A percentile compares a stretch with the other conserved stretches of the same genome.
Evolutionary conservation across 495 filamentous ascomycete species (phyloP).

Genomic region (Pseudoneurospora amorphoporcata): DNA sequence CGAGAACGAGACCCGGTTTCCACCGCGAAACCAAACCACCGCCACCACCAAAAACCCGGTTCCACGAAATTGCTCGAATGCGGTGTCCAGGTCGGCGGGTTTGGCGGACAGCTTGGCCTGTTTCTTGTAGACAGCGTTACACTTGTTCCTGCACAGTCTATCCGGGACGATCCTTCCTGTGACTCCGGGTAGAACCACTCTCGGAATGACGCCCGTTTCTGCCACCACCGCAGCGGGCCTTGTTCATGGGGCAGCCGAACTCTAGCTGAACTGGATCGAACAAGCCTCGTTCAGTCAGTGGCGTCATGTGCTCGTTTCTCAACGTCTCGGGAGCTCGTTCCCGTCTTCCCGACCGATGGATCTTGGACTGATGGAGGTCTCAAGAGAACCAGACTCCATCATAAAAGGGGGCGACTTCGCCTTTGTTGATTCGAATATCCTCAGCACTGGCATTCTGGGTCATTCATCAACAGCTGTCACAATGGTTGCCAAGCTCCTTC

Average conservation of each 20-base stretch:
- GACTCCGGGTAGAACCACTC: not conserved
- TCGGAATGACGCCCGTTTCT: not conserved
- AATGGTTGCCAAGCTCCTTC: constrained; percentile 21
- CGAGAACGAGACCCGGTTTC: constrained; percentile 21
- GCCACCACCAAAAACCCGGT: constrained; percentile 11
- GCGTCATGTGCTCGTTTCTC: not conserved
- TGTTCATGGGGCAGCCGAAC: not conserved
- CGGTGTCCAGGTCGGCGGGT: constrained; percentile 19
- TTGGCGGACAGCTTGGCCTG: not conserved
- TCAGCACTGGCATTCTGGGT: constrained; percentile 1
- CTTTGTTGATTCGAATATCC: not conserved
- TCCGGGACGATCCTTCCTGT: constrained; percentile 13
- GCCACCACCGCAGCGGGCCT: not conserved
- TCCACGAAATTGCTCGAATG: constrained; percentile 6
- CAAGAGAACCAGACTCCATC: not conserved
- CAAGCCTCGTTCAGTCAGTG: not conserved
- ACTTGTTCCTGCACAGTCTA: constrained; percentile 3
- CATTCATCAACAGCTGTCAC: constrained; percentile 1
- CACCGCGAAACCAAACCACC: not conserved
- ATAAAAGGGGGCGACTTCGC: not conserved
- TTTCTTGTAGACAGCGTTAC: constrained; percentile 12
- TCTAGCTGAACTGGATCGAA: not conserved
- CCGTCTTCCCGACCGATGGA: constrained; percentile 17
- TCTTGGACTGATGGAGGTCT: not conserved
- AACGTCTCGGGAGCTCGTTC: constrained; percentile 5